These are phyloP conservation scores for Calonectria honghensis DNA, from an alignment of 2,329 filamentous ascomycete genomes.

Conservation along the genomic window DNA sequence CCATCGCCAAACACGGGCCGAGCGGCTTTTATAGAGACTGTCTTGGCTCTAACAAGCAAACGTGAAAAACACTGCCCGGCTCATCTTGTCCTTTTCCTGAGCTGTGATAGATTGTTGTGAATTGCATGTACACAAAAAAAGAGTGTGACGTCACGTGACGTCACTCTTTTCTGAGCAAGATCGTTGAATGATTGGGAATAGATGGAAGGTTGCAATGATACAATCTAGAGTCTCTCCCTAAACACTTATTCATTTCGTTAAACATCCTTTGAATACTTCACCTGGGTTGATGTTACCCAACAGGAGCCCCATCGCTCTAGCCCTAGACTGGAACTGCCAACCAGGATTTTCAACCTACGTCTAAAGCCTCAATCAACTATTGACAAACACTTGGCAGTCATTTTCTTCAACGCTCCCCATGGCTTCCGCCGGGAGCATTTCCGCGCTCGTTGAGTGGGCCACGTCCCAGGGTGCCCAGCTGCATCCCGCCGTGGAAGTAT, in stretches of 20 bases:
- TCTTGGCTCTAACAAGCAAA: not conserved
- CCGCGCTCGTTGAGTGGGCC: conserved; percentile 70
- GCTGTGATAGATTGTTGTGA: not conserved
- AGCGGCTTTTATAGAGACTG: not conserved
- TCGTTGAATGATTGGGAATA: not conserved
- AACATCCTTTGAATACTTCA: not conserved
- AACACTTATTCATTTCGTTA: not conserved
- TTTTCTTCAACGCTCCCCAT: conserved; percentile 33
- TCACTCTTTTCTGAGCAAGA: not conserved
- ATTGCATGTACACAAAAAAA: not conserved
- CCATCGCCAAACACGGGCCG: not conserved
- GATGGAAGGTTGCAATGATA: not conserved
- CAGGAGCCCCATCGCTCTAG: not conserved
- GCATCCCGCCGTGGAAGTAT: conserved; percentile 72
- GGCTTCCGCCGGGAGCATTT: conserved; percentile 48
- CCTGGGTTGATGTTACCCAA: not conserved
- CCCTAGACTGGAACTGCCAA: conserved; percentile 6
- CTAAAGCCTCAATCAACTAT: conserved; percentile 22
- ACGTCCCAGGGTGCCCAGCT: conserved; percentile 66
- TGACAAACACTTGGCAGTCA: not conserved
- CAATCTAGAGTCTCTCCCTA: no score
- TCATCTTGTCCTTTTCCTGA: not conserved
- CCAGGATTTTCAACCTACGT: conserved; percentile 18
- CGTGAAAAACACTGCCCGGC: not conserved
- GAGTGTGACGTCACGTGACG: conserved; percentile 19